Evolutionary conservation across 148 eudicot genomes (phyloP).

Genomic region (Camellia sinensis): DNA sequence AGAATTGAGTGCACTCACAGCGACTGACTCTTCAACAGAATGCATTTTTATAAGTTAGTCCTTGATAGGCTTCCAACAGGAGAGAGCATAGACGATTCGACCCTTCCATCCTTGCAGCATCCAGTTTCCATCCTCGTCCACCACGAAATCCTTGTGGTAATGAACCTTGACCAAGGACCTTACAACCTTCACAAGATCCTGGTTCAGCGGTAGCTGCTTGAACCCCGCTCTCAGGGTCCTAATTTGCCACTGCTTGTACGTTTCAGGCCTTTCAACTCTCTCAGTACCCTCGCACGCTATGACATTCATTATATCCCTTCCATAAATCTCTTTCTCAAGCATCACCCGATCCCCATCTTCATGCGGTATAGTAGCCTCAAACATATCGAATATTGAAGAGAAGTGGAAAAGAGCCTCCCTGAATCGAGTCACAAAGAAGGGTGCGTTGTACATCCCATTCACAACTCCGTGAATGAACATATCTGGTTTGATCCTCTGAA

Average conservation of each 20-base stretch:
- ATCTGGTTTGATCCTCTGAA: conserved; percentile 44
- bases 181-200: conserved; percentile 28
- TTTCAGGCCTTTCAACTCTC: conserved; percentile 53
- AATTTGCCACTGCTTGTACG: conserved; percentile 56
- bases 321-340: conserved; percentile 40
- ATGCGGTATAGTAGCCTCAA: conserved; percentile 37
- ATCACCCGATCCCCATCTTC: conserved; percentile 37
- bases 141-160: conserved; percentile 51
- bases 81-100: conserved; percentile 33
- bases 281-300: conserved; percentile 53
- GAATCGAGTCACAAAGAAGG: conserved; percentile 56
- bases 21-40: no score
- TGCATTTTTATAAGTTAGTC: not conserved
- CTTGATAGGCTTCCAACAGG: conserved; percentile 39
- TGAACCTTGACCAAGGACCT: conserved; percentile 30
- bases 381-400: conserved; percentile 37
- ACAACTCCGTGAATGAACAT: conserved; percentile 46
- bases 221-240: conserved; percentile 44
- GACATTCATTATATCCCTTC: conserved; percentile 41
- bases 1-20: no score
- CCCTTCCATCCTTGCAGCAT: conserved; percentile 70
- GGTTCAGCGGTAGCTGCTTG: conserved; percentile 33
- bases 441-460: conserved; percentile 52
- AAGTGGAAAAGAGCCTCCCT: conserved; percentile 46
- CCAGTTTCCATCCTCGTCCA: conserved; percentile 48